phyloP scores from a whole-genome alignment of 495 filamentous ascomycete species.

The Tuber indicum region DNA sequence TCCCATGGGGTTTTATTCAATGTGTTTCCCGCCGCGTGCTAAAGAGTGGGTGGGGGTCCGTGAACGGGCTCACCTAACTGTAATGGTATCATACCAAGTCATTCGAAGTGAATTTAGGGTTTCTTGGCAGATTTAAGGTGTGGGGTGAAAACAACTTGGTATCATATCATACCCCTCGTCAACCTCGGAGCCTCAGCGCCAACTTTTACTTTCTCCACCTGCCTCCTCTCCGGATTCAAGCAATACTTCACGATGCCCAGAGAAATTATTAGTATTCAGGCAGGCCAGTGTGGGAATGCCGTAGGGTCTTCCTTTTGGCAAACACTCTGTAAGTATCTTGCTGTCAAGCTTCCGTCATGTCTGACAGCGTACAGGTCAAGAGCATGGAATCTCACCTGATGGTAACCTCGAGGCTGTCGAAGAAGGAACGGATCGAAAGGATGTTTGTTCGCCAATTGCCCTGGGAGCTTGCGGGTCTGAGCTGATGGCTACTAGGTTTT shows the following conservation, averaged over 20 bases:
- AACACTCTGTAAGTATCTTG: constrained; percentile 39
- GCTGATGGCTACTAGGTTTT: constrained; percentile 48
- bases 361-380: constrained; percentile 52
- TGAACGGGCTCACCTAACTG: not conserved
- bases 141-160: constrained; percentile 10
- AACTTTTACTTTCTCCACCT: constrained; percentile 8
- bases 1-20: not conserved
- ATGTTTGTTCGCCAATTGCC: constrained; percentile 51
- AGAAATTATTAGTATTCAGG: constrained; percentile 98
- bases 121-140: constrained; percentile 25
- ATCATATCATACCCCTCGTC: constrained; percentile 1
- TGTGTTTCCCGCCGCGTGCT: not conserved
- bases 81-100: not conserved
- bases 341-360: constrained; percentile 8
- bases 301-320: constrained; percentile 41
- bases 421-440: constrained; percentile 93
- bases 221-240: not conserved
- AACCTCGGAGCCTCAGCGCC: constrained; percentile 6
- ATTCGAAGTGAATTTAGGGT: constrained; percentile 32
- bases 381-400: constrained; percentile 95
- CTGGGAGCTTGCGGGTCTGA: not conserved
- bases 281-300: constrained; percentile 93
- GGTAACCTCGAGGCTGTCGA: constrained; percentile 94
- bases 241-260: constrained; percentile 47
- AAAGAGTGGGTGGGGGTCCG: not conserved